These are phyloP conservation scores for Ligustrum vulgare DNA, from an alignment of 257 asterid genomes.

Conservation along the genomic window DNA sequence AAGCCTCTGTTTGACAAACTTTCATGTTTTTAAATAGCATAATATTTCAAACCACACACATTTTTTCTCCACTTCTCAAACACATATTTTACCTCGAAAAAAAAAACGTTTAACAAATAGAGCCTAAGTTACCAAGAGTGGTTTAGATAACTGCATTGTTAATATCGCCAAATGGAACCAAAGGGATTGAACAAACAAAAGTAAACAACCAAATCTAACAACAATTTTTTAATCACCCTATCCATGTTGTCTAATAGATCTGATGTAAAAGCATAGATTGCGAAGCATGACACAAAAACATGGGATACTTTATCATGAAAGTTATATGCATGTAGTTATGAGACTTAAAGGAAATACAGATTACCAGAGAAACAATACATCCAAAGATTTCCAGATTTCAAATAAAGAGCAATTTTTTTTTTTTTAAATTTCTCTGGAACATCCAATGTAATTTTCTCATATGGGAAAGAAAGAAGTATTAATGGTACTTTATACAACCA, in stretches of 20 bases:
- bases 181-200: not conserved
- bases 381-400: slow-evolving; percentile 9
- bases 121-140: no score
- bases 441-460: slow-evolving; percentile 17
- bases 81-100: no score
- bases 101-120: no score
- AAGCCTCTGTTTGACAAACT: no score
- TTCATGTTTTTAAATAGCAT: no score
- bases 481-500: slow-evolving; percentile 1
- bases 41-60: no score
- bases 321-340: not conserved
- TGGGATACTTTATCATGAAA: not conserved
- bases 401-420: not conserved
- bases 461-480: slow-evolving; percentile 14
- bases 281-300: not conserved
- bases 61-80: no score
- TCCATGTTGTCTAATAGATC: not conserved
- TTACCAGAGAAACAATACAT: not conserved
- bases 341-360: slow-evolving; percentile 7
- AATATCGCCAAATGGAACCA: no score
- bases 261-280: slow-evolving; percentile 1
- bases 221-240: not conserved
- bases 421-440: not conserved
- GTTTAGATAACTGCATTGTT: no score
- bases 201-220: not conserved